Conservation (phyloP, 164 flowering plant species). For the Berberis vulgaris region DNA sequence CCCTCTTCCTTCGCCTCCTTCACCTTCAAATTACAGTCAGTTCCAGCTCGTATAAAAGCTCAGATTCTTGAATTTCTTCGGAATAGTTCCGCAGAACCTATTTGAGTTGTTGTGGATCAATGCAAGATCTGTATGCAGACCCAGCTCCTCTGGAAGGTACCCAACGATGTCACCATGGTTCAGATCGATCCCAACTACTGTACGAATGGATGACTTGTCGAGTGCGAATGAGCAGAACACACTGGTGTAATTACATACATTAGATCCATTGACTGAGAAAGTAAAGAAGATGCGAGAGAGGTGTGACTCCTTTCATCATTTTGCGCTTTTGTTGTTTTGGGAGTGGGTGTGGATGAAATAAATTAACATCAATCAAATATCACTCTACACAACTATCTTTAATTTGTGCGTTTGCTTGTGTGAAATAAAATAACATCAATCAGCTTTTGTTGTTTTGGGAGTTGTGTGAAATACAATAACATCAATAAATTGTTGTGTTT, state of each 20-base stretch:
- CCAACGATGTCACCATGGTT: constrained; percentile 72
- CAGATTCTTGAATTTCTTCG: constrained; percentile 29
- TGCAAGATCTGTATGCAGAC: constrained; percentile 46
- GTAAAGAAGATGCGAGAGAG: background rate
- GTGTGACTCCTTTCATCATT: no score
- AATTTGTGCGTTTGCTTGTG: no score
- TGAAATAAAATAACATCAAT: no score
- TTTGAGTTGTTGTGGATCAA: constrained; percentile 61
- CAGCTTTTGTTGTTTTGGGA: no score
- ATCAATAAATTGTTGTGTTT: no score
- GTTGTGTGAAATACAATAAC: no score
- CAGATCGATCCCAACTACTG: constrained; percentile 89
- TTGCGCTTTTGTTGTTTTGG: no score
- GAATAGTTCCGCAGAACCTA: constrained; percentile 57
- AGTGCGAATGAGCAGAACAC: constrained; percentile 64
- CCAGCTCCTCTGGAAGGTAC: constrained; percentile 53
- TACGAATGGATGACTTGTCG: constrained; percentile 24
- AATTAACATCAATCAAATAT: no score
- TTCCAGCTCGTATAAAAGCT: constrained; percentile 51
- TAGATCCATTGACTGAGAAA: constrained; percentile 45
- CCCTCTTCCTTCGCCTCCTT: no score
- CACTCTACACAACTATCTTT: no score
- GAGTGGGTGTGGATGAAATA: no score
- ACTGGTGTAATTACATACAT: constrained; percentile 61
- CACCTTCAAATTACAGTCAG: constrained; percentile 13